phyloP scores from a whole-genome alignment of 164 flowering plant genomes.

The Dillenia turbinata region DNA sequence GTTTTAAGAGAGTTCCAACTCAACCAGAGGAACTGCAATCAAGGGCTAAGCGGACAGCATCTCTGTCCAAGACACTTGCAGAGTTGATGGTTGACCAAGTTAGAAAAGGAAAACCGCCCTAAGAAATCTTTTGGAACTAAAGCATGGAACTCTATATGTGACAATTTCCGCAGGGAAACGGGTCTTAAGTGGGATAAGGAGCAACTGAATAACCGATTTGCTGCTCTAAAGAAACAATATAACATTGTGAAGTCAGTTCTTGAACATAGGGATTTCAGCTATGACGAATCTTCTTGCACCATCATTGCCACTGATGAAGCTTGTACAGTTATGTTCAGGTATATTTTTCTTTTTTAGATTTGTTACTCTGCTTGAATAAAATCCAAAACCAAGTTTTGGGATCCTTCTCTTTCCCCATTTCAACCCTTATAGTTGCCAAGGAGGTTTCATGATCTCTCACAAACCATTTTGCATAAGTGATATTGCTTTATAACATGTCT shows the following conservation, averaged over 20 bases:
- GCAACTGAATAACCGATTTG: conserved; percentile 44
- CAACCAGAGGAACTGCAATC: conserved; percentile 27
- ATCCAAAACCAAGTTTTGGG: too few relatives aligned
- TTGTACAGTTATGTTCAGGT: conserved; percentile 46
- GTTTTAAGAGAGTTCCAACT: conserved; percentile 16
- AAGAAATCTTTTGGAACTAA: conserved; percentile 40
- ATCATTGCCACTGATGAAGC: conserved; percentile 33
- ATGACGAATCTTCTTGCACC: conserved; percentile 38
- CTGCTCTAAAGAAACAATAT: conserved; percentile 40
- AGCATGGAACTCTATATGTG: conserved; percentile 45
- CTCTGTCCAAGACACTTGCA: conserved; percentile 38
- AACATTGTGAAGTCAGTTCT: conserved; percentile 31
- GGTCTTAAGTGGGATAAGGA: conserved; percentile 57
- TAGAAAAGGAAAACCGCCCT: conserved; percentile 34
- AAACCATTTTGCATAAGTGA: too few relatives aligned
- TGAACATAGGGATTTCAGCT: conserved; percentile 32
- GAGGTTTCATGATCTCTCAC: too few relatives aligned
- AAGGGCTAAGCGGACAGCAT: conserved; percentile 55
- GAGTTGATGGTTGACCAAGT: conserved; percentile 54
- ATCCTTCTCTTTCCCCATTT: too few relatives aligned
- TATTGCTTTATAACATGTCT: too few relatives aligned
- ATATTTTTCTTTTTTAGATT: neutral
- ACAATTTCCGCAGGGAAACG: conserved; percentile 37
- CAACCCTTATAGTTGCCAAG: too few relatives aligned
- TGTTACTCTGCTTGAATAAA: neutral